Percentiles rank a stretch among this genome's conserved stretches.
phyloP scores from a whole-genome alignment of 2,329 filamentous ascomycete species.

The Alternaria tenuissima region DNA sequence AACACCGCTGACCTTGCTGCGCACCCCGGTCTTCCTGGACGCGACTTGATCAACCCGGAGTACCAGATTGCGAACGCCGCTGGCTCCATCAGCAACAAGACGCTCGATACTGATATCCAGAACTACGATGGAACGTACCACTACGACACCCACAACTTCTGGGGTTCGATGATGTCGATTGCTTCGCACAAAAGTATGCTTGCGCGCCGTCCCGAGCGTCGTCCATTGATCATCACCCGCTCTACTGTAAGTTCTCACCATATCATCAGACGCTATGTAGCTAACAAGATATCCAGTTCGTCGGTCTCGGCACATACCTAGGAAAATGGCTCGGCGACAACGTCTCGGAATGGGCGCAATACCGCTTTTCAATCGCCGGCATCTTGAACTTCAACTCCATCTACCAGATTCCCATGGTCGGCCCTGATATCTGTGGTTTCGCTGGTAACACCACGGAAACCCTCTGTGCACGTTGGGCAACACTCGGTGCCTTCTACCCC shows the following conservation, averaged over 20 bases:
- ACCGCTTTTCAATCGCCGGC: constrained; percentile 51
- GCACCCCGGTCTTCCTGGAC: constrained; percentile 64
- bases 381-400: constrained; percentile 56
- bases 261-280: not conserved
- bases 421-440: constrained; percentile 77
- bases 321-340: constrained; percentile 69
- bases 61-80: constrained; percentile 69
- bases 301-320: constrained; percentile 70
- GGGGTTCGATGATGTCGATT: constrained; percentile 77
- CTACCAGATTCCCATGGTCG: constrained; percentile 58
- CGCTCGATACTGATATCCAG: constrained; percentile 71
- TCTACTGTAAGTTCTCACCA: constrained; percentile 59
- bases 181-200: constrained; percentile 73
- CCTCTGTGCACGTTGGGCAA: constrained; percentile 76
- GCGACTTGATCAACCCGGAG: constrained; percentile 70
- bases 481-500: constrained; percentile 74
- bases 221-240: constrained; percentile 77
- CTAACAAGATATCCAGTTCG: constrained; percentile 57
- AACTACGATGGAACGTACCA: constrained; percentile 72
- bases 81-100: constrained; percentile 54
- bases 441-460: constrained; percentile 71
- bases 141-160: constrained; percentile 80
- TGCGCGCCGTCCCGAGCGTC: constrained; percentile 66
- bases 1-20: constrained; percentile 48
- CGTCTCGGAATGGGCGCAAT: constrained; percentile 53